phyloP scores from a whole-genome alignment of 768 basidiomycete species.

The Collybia sp. region DNA sequence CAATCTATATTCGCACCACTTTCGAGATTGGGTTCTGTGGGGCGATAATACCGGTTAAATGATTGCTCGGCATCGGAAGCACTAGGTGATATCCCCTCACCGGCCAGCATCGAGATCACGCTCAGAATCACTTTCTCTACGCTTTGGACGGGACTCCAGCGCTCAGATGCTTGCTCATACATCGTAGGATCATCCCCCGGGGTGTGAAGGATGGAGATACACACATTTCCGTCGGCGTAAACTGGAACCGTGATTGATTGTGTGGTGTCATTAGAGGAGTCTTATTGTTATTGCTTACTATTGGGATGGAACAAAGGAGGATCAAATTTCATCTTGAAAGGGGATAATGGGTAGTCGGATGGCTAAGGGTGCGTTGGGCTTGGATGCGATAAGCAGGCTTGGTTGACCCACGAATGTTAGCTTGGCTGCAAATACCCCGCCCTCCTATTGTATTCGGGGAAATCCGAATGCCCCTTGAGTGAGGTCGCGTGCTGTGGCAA shows the following conservation, averaged over 20 bases:
- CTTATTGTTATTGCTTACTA: constrained; percentile 54
- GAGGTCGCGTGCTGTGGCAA: neutral
- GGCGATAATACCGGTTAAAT: constrained; percentile 12
- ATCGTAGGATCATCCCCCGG: constrained; percentile 89
- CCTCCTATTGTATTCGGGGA: constrained; percentile 58
- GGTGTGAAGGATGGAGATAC: constrained; percentile 96
- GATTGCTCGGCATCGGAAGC: neutral
- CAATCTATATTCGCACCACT: constrained; percentile 97
- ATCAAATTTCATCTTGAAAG: constrained; percentile 99
- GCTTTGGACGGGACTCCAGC: constrained; percentile 99
- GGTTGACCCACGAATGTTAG: constrained; percentile 77
- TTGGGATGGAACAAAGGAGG: constrained; percentile 98
- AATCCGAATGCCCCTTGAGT: too few species aligned
- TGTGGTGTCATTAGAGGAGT: neutral
- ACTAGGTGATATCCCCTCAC: constrained; percentile 34
- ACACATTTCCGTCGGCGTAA: constrained; percentile 94
- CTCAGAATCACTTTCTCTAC: constrained; percentile 96
- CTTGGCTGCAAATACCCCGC: constrained; percentile 89
- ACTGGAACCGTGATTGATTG: constrained; percentile 40
- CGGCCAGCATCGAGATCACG: constrained; percentile 96
- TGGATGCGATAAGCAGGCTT: neutral
- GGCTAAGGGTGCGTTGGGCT: constrained; percentile 43
- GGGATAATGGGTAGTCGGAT: constrained; percentile 91
- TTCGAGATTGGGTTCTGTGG: constrained; percentile 90
- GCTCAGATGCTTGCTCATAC: constrained; percentile 93